These are phyloP conservation scores for Pichia terricola DNA, from an alignment of 1,139 yeast species.

Conservation along the genomic window DNA sequence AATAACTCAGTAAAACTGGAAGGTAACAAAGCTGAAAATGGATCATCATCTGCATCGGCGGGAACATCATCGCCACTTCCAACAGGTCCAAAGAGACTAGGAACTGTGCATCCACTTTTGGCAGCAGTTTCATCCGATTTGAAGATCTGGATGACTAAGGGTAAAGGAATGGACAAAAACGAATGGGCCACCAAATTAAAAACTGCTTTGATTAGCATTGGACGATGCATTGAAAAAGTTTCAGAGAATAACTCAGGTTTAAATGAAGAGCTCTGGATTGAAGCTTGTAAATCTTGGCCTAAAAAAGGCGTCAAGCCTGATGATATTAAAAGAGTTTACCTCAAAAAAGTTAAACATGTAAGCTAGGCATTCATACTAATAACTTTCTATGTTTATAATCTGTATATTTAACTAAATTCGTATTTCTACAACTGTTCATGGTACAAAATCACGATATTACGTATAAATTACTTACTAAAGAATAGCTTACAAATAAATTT, in stretches of 20 bases:
- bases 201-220: conserved; percentile 68
- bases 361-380: background rate
- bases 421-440: background rate
- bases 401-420: background rate
- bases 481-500: no score
- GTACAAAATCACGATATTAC: background rate
- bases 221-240: conserved; percentile 50
- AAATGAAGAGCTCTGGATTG: conserved; percentile 78
- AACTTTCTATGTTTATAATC: background rate
- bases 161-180: conserved; percentile 69
- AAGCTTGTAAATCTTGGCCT: conserved; percentile 91
- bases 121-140: conserved; percentile 70
- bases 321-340: conserved; percentile 79
- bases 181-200: conserved; percentile 78
- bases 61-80: conserved; percentile 1
- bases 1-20: background rate
- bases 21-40: background rate
- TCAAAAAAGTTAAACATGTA: conserved; percentile 26
- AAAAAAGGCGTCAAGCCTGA: conserved; percentile 66
- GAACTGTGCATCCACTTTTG: conserved; percentile 27
- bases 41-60: background rate
- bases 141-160: conserved; percentile 67
- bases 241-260: conserved; percentile 30
- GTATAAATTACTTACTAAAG: no score
- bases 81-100: conserved; percentile 13